phyloP scores from a whole-genome alignment of 176 grass and related monocot genomes.

The Oryza punctata region DNA sequence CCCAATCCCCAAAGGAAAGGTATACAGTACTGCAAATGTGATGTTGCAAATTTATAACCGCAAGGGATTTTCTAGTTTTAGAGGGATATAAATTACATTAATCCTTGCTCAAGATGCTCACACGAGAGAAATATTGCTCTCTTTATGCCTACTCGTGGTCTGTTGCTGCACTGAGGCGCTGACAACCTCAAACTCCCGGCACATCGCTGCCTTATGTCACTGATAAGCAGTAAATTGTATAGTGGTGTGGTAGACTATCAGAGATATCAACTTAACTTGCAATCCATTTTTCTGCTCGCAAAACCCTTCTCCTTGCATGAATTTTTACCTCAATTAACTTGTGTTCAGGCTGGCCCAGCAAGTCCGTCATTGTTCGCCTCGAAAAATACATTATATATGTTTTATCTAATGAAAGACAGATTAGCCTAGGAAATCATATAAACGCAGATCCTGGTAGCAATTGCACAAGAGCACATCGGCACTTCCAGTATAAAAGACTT shows the following conservation, averaged over 20 bases:
- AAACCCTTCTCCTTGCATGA: not conserved
- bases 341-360: not conserved
- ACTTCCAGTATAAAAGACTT: not conserved
- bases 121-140: not conserved
- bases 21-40: not conserved
- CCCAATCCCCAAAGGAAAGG: not conserved
- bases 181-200: not conserved
- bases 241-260: not conserved
- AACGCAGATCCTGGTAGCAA: not conserved
- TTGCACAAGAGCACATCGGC: not conserved
- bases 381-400: not conserved
- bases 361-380: not conserved
- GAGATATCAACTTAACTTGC: no score
- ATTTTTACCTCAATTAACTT: not conserved
- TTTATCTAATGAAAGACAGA: not conserved
- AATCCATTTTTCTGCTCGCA: not conserved
- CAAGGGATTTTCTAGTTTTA: not conserved
- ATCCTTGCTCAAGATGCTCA: slow-evolving; percentile 7
- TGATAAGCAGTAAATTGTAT: not conserved
- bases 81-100: not conserved
- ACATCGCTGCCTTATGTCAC: not conserved
- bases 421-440: not conserved
- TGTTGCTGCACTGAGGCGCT: not conserved
- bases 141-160: not conserved
- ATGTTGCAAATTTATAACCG: not conserved